Base-by-base conservation (phyloP, 352 stramenopile species). In the Phytophthora idaei region DNA sequence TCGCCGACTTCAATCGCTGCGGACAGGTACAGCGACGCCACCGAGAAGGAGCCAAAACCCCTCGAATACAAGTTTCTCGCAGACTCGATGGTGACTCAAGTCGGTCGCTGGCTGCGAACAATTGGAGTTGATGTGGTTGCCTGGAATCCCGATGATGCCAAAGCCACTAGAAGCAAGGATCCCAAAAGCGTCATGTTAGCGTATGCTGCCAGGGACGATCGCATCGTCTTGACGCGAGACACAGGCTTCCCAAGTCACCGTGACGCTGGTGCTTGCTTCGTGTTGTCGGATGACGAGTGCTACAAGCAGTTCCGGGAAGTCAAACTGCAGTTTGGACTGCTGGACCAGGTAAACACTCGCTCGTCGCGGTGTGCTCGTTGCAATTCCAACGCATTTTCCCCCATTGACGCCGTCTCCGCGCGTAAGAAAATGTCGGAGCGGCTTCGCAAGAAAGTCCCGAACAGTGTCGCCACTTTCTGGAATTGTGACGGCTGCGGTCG, bases 61-160 rank as follows among this genome's bases (percentile, higher is more conserved):
- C 59, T 57, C n/a, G 75, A 84, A 55, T 79, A 80, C 67, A 86
- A 78, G 34, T 94, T 94, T 54, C 57, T 94, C 14, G 82, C 83
- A 1, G 86, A 94, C 61, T 84, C 82, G 39, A 94, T 94, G 86
- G 75, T 90, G 7, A 80, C 78, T 9, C 80, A 83, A 10, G 79
- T 92, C 28, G 82, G 78, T 15, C 73, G 80, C 7, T 94, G 86
- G 83, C 69, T 94, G 28, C 82, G 83, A 6, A 90, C 81, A 5
- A 90, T 90, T 29, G 86, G 83, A 21, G 76, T 92, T 17, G 86
- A 94, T 44, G 81, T 92, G 14, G 67, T 89, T 34, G 65, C 80
- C 9, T 93, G 83, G 83, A 73, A 75, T 27, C 54, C 58, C 10
- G 53, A 62, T 12, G 42, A 62, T 17, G 36, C 42, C 44, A 61